Conservation (phyloP, 768 basidiomycete genomes). For the Termitomyces sp. region DNA sequence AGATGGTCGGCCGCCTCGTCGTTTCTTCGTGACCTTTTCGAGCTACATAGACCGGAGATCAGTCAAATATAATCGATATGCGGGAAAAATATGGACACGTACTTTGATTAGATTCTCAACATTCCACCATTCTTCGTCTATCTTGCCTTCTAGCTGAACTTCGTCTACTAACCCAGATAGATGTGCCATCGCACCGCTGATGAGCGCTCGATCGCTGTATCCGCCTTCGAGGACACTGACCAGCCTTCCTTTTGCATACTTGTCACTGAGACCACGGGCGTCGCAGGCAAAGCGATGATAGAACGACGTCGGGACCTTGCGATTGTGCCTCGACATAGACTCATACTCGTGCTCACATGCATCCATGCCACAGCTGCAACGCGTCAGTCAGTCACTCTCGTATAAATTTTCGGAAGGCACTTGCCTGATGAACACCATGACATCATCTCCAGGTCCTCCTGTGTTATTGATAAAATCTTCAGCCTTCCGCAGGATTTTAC, state of each 20-base stretch:
- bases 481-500: slow-evolving; percentile 60
- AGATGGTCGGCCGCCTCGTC: slow-evolving; percentile 45
- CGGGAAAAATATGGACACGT: slow-evolving; percentile 8
- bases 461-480: slow-evolving; percentile 68
- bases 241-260: slow-evolving; percentile 63
- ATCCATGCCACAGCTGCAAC: slow-evolving; percentile 86
- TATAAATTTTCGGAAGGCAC: slow-evolving; percentile 3
- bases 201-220: slow-evolving; percentile 87
- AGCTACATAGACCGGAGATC: slow-evolving; percentile 36
- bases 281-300: slow-evolving; percentile 82
- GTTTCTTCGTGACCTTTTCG: slow-evolving; percentile 62
- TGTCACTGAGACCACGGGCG: slow-evolving; percentile 58
- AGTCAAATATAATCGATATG: background rate
- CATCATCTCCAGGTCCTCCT: slow-evolving; percentile 60
- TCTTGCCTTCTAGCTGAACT: slow-evolving; percentile 23
- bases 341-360: slow-evolving; percentile 89
- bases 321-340: slow-evolving; percentile 88
- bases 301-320: slow-evolving; percentile 86
- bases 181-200: slow-evolving; percentile 81
- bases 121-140: slow-evolving; percentile 65
- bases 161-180: slow-evolving; percentile 60
- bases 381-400: too few species aligned
- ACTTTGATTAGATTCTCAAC: slow-evolving; percentile 59
- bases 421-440: slow-evolving; percentile 84
- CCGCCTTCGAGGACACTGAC: slow-evolving; percentile 95